Evolutionary conservation across 73 alveolate species (phyloP), one percentile per base, ranked within the genome.

Genomic region (Stentor roeselii): DNA sequence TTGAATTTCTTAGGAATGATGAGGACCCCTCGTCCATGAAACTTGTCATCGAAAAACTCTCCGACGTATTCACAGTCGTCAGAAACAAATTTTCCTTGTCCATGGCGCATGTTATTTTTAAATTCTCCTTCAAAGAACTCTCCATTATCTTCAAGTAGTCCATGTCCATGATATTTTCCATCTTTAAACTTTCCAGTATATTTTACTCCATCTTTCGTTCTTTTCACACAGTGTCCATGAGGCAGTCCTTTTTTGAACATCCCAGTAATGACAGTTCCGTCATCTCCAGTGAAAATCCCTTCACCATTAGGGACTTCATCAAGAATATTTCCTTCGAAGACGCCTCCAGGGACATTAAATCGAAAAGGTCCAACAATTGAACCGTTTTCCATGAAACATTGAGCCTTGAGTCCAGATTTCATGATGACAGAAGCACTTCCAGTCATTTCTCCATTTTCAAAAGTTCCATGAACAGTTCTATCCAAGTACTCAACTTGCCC

Each of bases 61-160:
- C 82, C 82, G 14, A 14, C 38, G 27, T 61, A 61, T 6, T n/a
- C 42, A 11, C 6, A n/a, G 6, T 35, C 82, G 27, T 6, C 6
- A 14, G 42, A n/a, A 6, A 30, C 27, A 30, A 14, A 61, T 30
- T 30, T 61, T 61, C 84, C 84, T 37, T 37, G 14, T 37, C 84
- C 84, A n/a, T 2, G 59, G 32, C 3, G 0, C 2, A 37, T 1
- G 1, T 38, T 38, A 37, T 76, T 35, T n/a, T 31, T 14, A 76
- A 76, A 76, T 67, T 21, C 59, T 76, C 84, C 84, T 41, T 37
- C 84, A 76, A 36, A 76, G 6, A 76, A 31, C 39, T n/a, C 37
- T 21, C 39, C 74, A 21, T 34, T n/a, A 2, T 1, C 34, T 76
- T 35, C 39, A 0, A 0, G 39, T 1, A 37, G 21, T 0, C 75